Evolutionary conservation across 192 early-diverging fungal species (phyloP).

Genomic region (Mortierella antarctica): DNA sequence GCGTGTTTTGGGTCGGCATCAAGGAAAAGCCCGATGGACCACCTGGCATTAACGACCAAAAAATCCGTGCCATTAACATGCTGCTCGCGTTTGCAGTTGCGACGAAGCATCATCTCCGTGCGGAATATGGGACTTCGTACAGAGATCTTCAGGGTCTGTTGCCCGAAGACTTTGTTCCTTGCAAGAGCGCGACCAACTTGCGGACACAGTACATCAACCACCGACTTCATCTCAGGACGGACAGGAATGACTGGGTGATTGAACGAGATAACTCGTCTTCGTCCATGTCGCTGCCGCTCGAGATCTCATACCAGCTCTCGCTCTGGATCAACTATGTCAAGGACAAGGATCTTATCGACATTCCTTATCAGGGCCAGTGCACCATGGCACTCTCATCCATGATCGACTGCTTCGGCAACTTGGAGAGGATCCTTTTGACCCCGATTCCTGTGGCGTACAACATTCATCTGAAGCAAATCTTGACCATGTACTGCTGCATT

Average conservation of each 20-base stretch:
- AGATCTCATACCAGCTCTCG: slow-evolving; percentile 58
- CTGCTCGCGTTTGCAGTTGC: slow-evolving; percentile 65
- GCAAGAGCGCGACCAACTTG: slow-evolving; percentile 48
- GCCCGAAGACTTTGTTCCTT: slow-evolving; percentile 63
- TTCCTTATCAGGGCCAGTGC: slow-evolving; percentile 57
- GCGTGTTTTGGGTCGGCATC: slow-evolving; percentile 75
- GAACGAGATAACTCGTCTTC: slow-evolving; percentile 36
- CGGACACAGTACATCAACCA: slow-evolving; percentile 46
- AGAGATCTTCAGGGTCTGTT: slow-evolving; percentile 69
- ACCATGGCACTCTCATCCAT: slow-evolving; percentile 65
- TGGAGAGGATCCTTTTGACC: slow-evolving; percentile 78
- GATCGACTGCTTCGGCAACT: slow-evolving; percentile 65
- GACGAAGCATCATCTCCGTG: slow-evolving; percentile 69
- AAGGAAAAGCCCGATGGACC: slow-evolving; percentile 54
- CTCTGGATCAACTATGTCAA: slow-evolving; percentile 64
- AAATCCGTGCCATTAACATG: slow-evolving; percentile 66
- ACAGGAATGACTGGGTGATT: slow-evolving; percentile 43
- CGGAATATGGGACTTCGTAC: slow-evolving; percentile 68
- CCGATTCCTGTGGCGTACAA: slow-evolving; percentile 84
- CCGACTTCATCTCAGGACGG: slow-evolving; percentile 26
- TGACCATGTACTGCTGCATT: slow-evolving; percentile 71
- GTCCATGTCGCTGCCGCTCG: slow-evolving; percentile 63
- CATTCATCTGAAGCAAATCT: slow-evolving; percentile 82
- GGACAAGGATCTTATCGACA: slow-evolving; percentile 62
- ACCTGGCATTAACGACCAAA: slow-evolving; percentile 60